Percentiles rank a stretch among this genome's conserved stretches.
phyloP scores from a whole-genome alignment of 2,329 filamentous ascomycete species.

The Aspergillus uvarum region DNA sequence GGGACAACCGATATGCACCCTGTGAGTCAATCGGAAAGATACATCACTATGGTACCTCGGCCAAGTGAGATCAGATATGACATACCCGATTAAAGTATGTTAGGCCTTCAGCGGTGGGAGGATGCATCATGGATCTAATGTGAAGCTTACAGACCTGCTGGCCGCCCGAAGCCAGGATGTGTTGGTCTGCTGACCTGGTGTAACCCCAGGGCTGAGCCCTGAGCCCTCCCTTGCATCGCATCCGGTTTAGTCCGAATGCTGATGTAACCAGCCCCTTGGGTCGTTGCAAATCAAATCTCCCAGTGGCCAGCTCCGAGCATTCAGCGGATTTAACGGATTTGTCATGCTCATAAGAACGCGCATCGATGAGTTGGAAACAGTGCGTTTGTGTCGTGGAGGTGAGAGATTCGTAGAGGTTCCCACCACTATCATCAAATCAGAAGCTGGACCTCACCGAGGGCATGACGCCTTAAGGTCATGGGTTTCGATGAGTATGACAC shows the following conservation, averaged over 20 bases:
- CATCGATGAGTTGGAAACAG: neutral
- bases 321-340: neutral
- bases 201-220: conserved; percentile 31
- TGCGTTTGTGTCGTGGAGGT: neutral
- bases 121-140: conserved; percentile 10
- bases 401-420: neutral
- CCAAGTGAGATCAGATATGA: conserved; percentile 21
- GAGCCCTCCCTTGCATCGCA: conserved; percentile 28
- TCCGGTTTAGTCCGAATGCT: conserved; percentile 24
- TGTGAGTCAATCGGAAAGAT: conserved; percentile 12
- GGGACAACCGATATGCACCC: neutral
- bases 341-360: neutral
- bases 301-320: neutral
- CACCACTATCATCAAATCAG: neutral
- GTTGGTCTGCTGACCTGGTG: conserved; percentile 22
- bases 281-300: neutral
- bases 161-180: conserved; percentile 15
- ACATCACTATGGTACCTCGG: conserved; percentile 16
- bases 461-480: neutral
- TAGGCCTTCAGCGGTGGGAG: conserved; percentile 22
- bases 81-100: conserved; percentile 22
- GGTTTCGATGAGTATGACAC: neutral
- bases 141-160: conserved; percentile 10
- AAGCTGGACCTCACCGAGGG: neutral
- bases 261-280: conserved; percentile 17